phyloP scores from a whole-genome alignment of 345 rosid species.

The Zanthoxylum bungeanum region DNA sequence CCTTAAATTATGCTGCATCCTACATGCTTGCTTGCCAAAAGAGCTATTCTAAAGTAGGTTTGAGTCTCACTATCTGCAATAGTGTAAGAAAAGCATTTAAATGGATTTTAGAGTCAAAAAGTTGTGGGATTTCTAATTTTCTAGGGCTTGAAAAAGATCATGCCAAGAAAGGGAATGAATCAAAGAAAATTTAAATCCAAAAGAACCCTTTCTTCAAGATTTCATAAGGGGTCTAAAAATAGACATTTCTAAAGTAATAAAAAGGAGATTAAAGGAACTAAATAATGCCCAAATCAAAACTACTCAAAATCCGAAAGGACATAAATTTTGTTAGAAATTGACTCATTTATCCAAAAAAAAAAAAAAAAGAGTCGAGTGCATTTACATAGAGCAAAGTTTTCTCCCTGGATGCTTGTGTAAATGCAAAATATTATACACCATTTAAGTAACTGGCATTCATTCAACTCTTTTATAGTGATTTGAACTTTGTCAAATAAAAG shows the following conservation, averaged over 20 bases:
- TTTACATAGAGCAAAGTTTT: background rate
- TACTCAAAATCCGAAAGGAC: slow-evolving; percentile 26
- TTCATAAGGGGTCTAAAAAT: slow-evolving; percentile 37
- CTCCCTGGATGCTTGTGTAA: slow-evolving; percentile 29
- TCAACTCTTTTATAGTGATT: slow-evolving; percentile 6
- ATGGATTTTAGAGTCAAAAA: slow-evolving; percentile 39
- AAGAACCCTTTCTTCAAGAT: slow-evolving; percentile 21
- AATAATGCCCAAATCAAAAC: slow-evolving; percentile 19
- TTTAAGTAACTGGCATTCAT: slow-evolving; percentile 4
- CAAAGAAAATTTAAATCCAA: slow-evolving; percentile 27
- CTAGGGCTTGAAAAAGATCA: no score
- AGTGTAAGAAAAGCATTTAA: slow-evolving; percentile 26
- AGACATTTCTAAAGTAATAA: slow-evolving; percentile 32
- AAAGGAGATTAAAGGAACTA: background rate
- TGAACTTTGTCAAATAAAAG: background rate
- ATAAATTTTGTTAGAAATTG: slow-evolving; percentile 32
- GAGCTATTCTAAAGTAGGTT: background rate
- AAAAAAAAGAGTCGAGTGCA: slow-evolving; percentile 10
- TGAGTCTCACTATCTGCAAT: slow-evolving; percentile 23
- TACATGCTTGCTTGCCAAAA: slow-evolving; percentile 11
- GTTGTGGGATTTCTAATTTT: no score
- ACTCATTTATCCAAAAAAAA: slow-evolving; percentile 33
- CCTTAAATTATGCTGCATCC: slow-evolving; percentile 25
- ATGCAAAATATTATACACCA: background rate
- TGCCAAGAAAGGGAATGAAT: slow-evolving; percentile 54